Base-by-base conservation (phyloP, 2,329 filamentous ascomycete genomes). In the Cytospora piceae region DNA sequence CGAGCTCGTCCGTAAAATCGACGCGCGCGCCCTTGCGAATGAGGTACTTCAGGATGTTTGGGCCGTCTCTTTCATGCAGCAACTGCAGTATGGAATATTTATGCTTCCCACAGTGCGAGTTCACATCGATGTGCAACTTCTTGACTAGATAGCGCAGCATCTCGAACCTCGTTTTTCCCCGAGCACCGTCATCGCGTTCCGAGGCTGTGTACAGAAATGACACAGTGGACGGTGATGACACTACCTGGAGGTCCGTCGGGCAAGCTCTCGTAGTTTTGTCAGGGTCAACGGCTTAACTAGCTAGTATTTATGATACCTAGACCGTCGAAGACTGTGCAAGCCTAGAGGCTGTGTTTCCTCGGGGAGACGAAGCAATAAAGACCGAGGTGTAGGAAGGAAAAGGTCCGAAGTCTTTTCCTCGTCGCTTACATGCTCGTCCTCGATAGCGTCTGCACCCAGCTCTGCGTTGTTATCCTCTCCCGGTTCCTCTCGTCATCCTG, bases 211-310 rank as follows among this genome's bases (percentile, higher is more conserved):
- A 39, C 4, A 60, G 58, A 2, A 60, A 3, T 0, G 58, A 60
- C n/a, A 4, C 58, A 42, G 8, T 60, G 58, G 11, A 60, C 58
- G 14, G 58, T 60, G 31, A 60, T 24, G 5, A 60, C 58, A 15
- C 58, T 60, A 9, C 46, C 27, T 60, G 3, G 20, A 12, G 9
- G 24, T 17, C 27, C 27, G 20, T 3, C 3, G 4, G 20, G 49
- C 7, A 52, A 49, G 12, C 7, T 7, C 15, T 1, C 9, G 9
- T 4, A 46, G 32, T 3, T 2, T 17, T 24, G 8, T 51, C 11
- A 14, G n/a, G n/a, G n/a, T n/a, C n/a, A n/a, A n/a, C n/a, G 0
- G n/a, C 22, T 15, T 51, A 4, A 15, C 57, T 14, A 24, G 37
- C 46, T 60, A 42, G 29, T 37, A 52, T 20, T 60, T 42, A 27